These are phyloP conservation scores for Candida xyloterini DNA, from an alignment of 805 yeast species.

Conservation along the genomic window DNA sequence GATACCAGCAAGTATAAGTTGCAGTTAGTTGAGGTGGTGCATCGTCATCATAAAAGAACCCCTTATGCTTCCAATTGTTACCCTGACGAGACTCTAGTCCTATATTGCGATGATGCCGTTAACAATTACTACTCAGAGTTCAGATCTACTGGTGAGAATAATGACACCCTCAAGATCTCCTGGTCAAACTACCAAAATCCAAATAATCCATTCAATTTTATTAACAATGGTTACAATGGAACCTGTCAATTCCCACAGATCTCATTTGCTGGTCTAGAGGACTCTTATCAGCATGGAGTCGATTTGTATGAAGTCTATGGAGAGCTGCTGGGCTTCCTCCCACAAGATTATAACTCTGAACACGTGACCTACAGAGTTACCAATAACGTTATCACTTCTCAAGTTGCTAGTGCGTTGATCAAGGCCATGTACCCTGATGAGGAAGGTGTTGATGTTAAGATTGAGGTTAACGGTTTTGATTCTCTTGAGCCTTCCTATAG, in stretches of 20 bases:
- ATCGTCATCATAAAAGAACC: constrained; percentile 44
- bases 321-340: constrained; percentile 32
- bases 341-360: constrained; percentile 33
- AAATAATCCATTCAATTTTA: constrained; percentile 28
- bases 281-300: constrained; percentile 38
- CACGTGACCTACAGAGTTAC: constrained; percentile 36
- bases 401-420: constrained; percentile 37
- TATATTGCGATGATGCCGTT: constrained; percentile 31
- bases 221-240: constrained; percentile 27
- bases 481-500: constrained; percentile 36
- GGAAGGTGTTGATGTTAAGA: constrained; percentile 31
- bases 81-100: constrained; percentile 31
- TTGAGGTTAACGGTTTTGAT: constrained; percentile 32
- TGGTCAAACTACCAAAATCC: constrained; percentile 28
- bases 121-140: constrained; percentile 27
- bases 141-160: constrained; percentile 3
- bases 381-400: constrained; percentile 38
- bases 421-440: constrained; percentile 37
- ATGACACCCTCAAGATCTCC: constrained; percentile 15
- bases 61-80: constrained; percentile 37
- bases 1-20: constrained; percentile 27
- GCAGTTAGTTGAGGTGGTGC: constrained; percentile 39
- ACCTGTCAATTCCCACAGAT: constrained; percentile 41
- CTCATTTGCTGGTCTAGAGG: constrained; percentile 39
- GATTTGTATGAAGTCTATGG: constrained; percentile 39